Percentiles rank a stretch among this genome's conserved stretches.
These are phyloP conservation scores for Diospyros lotus DNA, from an alignment of 148 eudicot genomes.

Conservation along the genomic window DNA sequence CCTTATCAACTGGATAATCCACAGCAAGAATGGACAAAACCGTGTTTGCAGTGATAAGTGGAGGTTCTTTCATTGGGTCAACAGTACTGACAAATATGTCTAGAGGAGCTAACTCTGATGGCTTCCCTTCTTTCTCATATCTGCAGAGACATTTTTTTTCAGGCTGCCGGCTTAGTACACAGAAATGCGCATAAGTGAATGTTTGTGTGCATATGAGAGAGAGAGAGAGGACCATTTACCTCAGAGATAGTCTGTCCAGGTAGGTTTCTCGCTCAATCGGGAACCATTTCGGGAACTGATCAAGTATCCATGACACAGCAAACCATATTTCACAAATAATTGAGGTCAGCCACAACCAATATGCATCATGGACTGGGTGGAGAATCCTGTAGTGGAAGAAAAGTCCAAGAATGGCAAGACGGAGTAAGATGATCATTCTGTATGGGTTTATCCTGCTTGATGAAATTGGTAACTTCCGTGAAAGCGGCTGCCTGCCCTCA, in stretches of 20 bases:
- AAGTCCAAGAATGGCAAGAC: constrained; percentile 70
- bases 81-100: constrained; percentile 94
- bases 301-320: constrained; percentile 90
- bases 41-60: constrained; percentile 92
- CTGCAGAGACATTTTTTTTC: constrained; percentile 24
- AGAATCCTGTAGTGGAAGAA: constrained; percentile 85
- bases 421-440: constrained; percentile 70
- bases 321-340: constrained; percentile 97
- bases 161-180: background rate
- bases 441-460: constrained; percentile 98
- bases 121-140: constrained; percentile 98
- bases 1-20: constrained; percentile 95
- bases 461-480: constrained; percentile 84
- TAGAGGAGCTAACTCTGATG: constrained; percentile 79
- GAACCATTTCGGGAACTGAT: constrained; percentile 93
- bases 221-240: constrained; percentile 32
- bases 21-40: constrained; percentile 93
- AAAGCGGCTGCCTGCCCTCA: constrained; percentile 97
- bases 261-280: constrained; percentile 95
- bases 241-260: constrained; percentile 82
- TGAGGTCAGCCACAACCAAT: constrained; percentile 85
- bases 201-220: background rate
- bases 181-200: background rate
- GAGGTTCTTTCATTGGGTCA: constrained; percentile 95
- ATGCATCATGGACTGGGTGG: constrained; percentile 92